Evolutionary conservation across 805 yeast genomes (phyloP).

Genomic region (Candida adriatica): DNA sequence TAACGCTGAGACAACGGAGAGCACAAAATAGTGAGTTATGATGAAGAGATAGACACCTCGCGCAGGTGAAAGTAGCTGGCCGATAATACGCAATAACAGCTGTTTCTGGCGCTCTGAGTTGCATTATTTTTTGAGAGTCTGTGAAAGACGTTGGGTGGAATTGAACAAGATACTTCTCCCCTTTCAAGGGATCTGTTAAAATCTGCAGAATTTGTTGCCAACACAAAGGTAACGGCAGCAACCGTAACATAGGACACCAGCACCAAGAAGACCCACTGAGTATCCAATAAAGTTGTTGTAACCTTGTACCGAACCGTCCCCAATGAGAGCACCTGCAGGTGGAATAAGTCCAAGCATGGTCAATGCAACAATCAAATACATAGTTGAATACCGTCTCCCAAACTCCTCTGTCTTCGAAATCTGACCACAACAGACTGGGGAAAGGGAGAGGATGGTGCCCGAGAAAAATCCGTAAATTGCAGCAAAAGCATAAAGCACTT

Average conservation of each 20-base stretch:
- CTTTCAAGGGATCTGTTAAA: too few species aligned
- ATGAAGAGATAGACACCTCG: too few species aligned
- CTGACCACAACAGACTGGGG: constrained; percentile 55
- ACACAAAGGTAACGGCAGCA: constrained; percentile 14
- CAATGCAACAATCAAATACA: constrained; percentile 52
- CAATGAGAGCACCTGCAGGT: constrained; percentile 42
- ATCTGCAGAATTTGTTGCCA: constrained; percentile 12
- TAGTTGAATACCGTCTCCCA: constrained; percentile 49
- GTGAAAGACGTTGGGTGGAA: too few species aligned
- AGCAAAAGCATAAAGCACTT: constrained; percentile 36
- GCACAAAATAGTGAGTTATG: too few species aligned
- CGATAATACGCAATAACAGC: too few species aligned
- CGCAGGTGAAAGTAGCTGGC: too few species aligned
- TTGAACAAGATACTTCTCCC: too few species aligned
- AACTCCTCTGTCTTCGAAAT: constrained; percentile 46
- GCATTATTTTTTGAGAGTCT: too few species aligned
- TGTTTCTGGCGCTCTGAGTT: too few species aligned
- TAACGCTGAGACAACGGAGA: too few species aligned
- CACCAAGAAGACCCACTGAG: constrained; percentile 12
- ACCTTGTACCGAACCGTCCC: constrained; percentile 15
- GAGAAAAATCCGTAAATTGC: constrained; percentile 45
- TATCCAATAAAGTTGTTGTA: constrained; percentile 13
- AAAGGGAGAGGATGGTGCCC: constrained; percentile 46
- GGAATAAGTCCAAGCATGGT: constrained; percentile 44
- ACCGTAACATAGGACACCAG: constrained; percentile 12